Conservation (phyloP, 176 grass and related monocot genomes). For the Stipa capillata region DNA sequence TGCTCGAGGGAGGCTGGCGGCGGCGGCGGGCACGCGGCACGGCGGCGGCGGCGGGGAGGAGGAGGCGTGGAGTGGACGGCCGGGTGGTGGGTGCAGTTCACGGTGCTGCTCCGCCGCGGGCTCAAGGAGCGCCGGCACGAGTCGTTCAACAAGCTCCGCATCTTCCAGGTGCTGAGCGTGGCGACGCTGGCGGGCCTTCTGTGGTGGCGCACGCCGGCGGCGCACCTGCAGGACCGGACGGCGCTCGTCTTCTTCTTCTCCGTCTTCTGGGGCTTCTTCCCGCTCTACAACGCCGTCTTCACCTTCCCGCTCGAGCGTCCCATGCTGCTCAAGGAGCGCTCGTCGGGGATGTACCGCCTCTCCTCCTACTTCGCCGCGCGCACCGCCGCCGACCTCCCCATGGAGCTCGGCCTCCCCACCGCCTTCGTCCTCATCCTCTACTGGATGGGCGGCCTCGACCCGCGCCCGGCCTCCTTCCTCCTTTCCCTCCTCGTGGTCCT, state of each 20-base stretch:
- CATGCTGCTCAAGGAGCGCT: conserved; percentile 72
- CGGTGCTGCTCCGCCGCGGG: conserved; percentile 68
- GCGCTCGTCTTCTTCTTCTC: conserved; percentile 96
- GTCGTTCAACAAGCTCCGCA: conserved; percentile 94
- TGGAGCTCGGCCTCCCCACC: conserved; percentile 93
- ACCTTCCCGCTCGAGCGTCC: conserved; percentile 81
- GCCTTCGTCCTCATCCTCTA: conserved; percentile 92
- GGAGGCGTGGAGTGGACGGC: conserved; percentile 54
- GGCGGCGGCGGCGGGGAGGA: neutral
- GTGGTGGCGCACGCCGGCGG: conserved; percentile 79
- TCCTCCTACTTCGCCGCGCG: conserved; percentile 91
- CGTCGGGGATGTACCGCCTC: conserved; percentile 93
- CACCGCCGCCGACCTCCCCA: conserved; percentile 75
- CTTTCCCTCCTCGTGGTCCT: conserved; percentile 75
- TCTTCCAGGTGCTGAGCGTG: conserved; percentile 94
- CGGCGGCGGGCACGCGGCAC: neutral
- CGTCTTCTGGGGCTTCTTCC: conserved; percentile 99
- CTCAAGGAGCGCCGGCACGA: conserved; percentile 84
- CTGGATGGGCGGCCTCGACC: conserved; percentile 92
- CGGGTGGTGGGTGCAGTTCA: conserved; percentile 85
- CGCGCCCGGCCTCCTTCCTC: conserved; percentile 34
- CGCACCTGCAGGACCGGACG: conserved; percentile 87
- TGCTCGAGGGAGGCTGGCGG: neutral
- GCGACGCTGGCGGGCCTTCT: conserved; percentile 79
- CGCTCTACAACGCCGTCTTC: conserved; percentile 99